A percentile compares a stretch with the other conserved stretches of the same genome.
Evolutionary conservation across 768 basidiomycete species (phyloP).

Genomic region (Wakefieldia striispora): DNA sequence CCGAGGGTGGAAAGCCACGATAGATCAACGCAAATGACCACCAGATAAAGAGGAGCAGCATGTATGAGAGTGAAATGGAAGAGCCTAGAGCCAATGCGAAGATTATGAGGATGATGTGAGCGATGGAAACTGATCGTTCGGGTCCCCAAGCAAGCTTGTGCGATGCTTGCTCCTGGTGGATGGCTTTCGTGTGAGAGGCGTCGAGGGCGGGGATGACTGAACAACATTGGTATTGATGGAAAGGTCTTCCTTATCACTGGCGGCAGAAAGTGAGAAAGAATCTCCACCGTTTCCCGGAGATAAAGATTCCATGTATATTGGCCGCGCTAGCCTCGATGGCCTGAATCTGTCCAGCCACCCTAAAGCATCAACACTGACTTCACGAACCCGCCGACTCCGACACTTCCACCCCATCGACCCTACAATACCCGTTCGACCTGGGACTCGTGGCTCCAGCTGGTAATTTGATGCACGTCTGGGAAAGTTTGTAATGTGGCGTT

Average conservation of each 20-base stretch:
- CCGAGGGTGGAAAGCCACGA: not conserved
- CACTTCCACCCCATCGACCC: slow-evolving; percentile 58
- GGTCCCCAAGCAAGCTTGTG: slow-evolving; percentile 40
- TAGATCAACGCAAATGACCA: not conserved
- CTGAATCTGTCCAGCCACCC: slow-evolving; percentile 69
- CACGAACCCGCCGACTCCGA: slow-evolving; percentile 56
- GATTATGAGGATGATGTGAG: slow-evolving; percentile 15
- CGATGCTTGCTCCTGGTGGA: slow-evolving; percentile 57
- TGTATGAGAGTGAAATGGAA: slow-evolving; percentile 5
- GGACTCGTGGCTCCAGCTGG: slow-evolving; percentile 34
- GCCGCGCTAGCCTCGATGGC: slow-evolving; percentile 55
- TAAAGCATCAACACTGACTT: slow-evolving; percentile 56
- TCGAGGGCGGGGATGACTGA: slow-evolving; percentile 25
- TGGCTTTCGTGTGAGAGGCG: slow-evolving; percentile 67
- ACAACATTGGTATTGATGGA: slow-evolving; percentile 39
- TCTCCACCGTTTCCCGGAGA: slow-evolving; percentile 31
- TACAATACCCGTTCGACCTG: slow-evolving; percentile 38
- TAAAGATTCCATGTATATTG: slow-evolving; percentile 33
- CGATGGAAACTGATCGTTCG: slow-evolving; percentile 15
- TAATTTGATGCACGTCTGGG: slow-evolving; percentile 14
- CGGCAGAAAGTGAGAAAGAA: slow-evolving; percentile 26
- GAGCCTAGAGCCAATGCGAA: not conserved
- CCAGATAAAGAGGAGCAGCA: not conserved
- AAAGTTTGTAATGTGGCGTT: slow-evolving; percentile 25
- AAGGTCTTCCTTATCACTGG: slow-evolving; percentile 34